Conservation (phyloP, 2,329 filamentous ascomycete species). For the Curvularia eragrostidis region DNA sequence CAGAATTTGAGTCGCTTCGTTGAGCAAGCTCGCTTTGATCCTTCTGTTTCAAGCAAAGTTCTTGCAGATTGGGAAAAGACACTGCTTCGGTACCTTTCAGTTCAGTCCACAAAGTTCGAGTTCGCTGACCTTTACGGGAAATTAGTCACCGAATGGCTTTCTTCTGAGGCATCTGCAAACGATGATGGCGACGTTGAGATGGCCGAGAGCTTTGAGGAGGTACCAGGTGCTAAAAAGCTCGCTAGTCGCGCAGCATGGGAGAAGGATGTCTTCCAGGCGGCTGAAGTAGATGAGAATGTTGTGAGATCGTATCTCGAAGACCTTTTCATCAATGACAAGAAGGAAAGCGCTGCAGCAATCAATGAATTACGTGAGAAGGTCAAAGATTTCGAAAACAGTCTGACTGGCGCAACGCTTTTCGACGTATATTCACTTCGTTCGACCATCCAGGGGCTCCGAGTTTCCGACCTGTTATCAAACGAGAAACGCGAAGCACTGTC, state of each 20-base stretch:
- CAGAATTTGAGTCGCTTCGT: conserved; percentile 47
- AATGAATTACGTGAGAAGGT: conserved; percentile 27
- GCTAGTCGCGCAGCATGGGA: conserved; percentile 42
- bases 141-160: conserved; percentile 47
- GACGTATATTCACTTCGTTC: conserved; percentile 44
- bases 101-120: conserved; percentile 47
- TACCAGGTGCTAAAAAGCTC: conserved; percentile 40
- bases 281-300: conserved; percentile 28
- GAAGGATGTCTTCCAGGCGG: conserved; percentile 41
- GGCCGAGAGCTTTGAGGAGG: conserved; percentile 40
- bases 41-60: conserved; percentile 44
- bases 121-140: conserved; percentile 48
- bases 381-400: conserved; percentile 28
- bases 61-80: conserved; percentile 43
- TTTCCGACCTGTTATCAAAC: conserved; percentile 55
- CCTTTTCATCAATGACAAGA: conserved; percentile 32
- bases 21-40: conserved; percentile 47
- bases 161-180: conserved; percentile 30
- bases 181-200: conserved; percentile 34
- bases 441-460: conserved; percentile 54
- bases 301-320: conserved; percentile 34
- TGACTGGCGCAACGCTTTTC: conserved; percentile 42
- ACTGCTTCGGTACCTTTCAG: conserved; percentile 39
- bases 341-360: conserved; percentile 25
- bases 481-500: conserved; percentile 45